Percentiles rank a stretch among this genome's conserved stretches.
Conservation (phyloP, 2,329 filamentous ascomycete species). For the Fusarium miscanthi region DNA sequence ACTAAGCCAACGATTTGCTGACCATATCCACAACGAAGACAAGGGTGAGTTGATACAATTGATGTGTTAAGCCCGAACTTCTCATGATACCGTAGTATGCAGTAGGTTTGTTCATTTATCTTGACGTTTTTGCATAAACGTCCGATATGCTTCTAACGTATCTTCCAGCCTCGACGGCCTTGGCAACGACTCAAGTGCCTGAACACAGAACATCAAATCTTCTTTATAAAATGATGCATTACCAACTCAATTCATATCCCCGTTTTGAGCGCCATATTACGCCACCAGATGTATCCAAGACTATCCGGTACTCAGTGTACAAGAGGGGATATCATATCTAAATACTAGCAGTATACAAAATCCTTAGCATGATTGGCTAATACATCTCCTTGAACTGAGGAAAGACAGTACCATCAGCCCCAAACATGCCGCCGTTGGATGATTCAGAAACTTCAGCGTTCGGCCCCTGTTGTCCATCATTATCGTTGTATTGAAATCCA, state of each 20-base stretch:
- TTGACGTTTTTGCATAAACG: too few species aligned
- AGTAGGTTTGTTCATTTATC: background rate
- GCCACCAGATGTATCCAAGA: background rate
- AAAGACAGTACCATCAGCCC: slow-evolving; percentile 50
- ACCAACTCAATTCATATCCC: background rate
- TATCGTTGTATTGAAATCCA: slow-evolving; percentile 48
- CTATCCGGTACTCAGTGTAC: background rate
- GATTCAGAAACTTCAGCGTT: slow-evolving; percentile 43
- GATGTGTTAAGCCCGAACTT: background rate
- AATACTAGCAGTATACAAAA: background rate
- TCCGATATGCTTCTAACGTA: background rate
- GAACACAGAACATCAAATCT: background rate
- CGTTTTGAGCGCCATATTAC: background rate
- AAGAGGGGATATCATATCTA: slow-evolving; percentile 14
- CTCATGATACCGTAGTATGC: background rate
- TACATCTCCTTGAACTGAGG: slow-evolving; percentile 54
- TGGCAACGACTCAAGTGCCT: background rate
- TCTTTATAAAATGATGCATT: background rate
- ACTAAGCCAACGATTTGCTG: slow-evolving; percentile 9
- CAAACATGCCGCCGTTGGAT: slow-evolving; percentile 37
- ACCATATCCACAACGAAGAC: background rate
- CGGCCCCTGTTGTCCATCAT: slow-evolving; percentile 42
- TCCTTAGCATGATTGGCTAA: slow-evolving; percentile 25
- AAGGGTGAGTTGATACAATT: background rate
- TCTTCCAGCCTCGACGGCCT: background rate